Evolutionary conservation across 768 basidiomycete genomes (phyloP), one percentile per base, ranked within the genome.

Genomic region (Leccinum barrowsii): DNA sequence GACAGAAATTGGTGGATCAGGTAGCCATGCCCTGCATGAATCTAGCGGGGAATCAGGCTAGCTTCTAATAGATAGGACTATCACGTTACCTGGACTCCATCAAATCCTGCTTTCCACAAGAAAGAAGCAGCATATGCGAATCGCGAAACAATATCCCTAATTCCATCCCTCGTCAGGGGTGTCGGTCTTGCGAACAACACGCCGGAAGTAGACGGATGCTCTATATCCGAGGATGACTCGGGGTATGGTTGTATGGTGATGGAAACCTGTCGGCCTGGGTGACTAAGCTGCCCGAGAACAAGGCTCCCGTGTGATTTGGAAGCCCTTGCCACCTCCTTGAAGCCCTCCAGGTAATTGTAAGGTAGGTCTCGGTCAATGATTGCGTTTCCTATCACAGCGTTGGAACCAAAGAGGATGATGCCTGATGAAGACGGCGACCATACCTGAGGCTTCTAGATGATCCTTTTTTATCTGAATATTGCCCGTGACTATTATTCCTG

Each of bases 51-150:
- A 44, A 3, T 61, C 1, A 59, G 44, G 3, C 0, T 13, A 12
- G 7, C 7, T 42, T 6, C 4, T 12, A 3, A 37, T 8, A 26
- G 22, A 24, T 15, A 11, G 5, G n/a, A 12, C 19, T 26, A 40
- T 50, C 13, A 10, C 2, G 28, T 59, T 46, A 79, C 72, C 71
- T 86, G 83, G 5, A 83, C 75, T 13, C 87, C 89, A 59, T 90
- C 88, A 60, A 90, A 90, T 0, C 85, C 87, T 26, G 87, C 86
- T 21, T 65, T 63, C 49, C 76, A 65, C 10, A 86, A 74, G 11
- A 83, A 83, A 26, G 73, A 73, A 4, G 87, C 85, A 2, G 83
- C 85, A 13, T 75, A 71, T 5, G 76, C 81, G 62, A 80, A 88
- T 11, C 80, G 70, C n/a, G 72, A 34, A 21, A 81, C 68, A 57